phyloP scores from a whole-genome alignment of 345 rosid genomes.

The Acer negundo region DNA sequence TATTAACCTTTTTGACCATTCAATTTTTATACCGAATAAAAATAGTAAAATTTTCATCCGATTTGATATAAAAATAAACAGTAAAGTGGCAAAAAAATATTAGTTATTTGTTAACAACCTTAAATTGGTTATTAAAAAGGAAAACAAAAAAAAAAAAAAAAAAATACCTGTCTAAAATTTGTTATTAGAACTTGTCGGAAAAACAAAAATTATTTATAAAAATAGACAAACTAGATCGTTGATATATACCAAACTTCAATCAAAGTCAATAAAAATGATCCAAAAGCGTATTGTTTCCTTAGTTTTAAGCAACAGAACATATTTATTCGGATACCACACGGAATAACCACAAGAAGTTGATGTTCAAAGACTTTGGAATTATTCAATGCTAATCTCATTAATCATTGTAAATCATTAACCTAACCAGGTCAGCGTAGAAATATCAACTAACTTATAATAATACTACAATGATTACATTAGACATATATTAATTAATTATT shows the following conservation, averaged over 20 bases:
- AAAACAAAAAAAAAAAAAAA: no score
- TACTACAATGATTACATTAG: neutral
- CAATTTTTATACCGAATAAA: no score
- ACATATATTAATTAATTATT: neutral
- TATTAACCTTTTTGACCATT: no score
- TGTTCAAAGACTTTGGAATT: no score
- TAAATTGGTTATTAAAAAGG: no score
- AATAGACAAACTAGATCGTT: neutral
- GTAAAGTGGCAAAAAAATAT: neutral
- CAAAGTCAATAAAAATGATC: no score
- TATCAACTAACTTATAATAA: conserved; percentile 12
- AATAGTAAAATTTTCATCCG: neutral
- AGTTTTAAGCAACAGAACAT: neutral
- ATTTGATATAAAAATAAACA: no score
- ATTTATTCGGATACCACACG: neutral
- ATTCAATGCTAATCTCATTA: no score
- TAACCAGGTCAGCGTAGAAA: conserved; percentile 19
- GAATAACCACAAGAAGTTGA: neutral
- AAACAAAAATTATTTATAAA: neutral
- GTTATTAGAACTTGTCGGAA: neutral
- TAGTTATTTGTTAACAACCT: neutral
- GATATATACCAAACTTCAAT: neutral
- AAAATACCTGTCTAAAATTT: neutral
- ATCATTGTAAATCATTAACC: neutral
- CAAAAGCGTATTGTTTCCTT: neutral